Base-by-base conservation (phyloP, 805 yeast genomes). In the Starmera dryadoides region DNA sequence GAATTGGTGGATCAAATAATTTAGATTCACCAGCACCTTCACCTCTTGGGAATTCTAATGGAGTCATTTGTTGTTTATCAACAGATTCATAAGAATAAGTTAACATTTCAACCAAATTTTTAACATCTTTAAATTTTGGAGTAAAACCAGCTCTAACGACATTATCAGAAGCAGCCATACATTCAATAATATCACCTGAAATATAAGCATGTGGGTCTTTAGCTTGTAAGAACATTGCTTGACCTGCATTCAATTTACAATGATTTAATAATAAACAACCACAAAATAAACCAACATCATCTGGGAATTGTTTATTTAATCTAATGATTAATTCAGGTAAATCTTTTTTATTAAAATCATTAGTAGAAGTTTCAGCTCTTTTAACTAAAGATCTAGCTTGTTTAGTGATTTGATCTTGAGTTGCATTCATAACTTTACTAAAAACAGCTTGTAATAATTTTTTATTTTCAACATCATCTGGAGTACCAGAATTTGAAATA, bases 111-210 rank as follows among this genome's bases (percentile, higher is more conserved):
- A 93, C 97, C 57, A 93, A 76, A 54, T 84, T 87, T 42, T 79
- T 64, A 44, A 93, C 98, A 62, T 93, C 99, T 66, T 91, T 93
- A 70, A 91, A 93, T 63, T 93, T 93, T 45, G 99, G 98, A n/a
- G 99, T 93, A 71, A 93, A 93, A 12, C 98, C 99, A 4, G 97
- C 95, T 62, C 99, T 79, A 36, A 93, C 97, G 42, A 93, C 99
- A 55, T 93, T 93, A 62, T 93, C 99, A 31, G 94, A 82, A 8
- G 98, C 97, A 33, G 98, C 98, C 99, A 93, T 93, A 70, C 98
- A 93, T 69, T 93, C 99, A 56, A 93, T 89, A 50, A 93, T 93
- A 62, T 93, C 98, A 49, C 99, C 99, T 40, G 82, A 74, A 45
- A 93, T 91, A 64, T 93, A 93, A 26, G 98, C 98, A 63, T 93